Conservation (phyloP, 495 filamentous ascomycete genomes). For the Aspergillus cavernicola region DNA sequence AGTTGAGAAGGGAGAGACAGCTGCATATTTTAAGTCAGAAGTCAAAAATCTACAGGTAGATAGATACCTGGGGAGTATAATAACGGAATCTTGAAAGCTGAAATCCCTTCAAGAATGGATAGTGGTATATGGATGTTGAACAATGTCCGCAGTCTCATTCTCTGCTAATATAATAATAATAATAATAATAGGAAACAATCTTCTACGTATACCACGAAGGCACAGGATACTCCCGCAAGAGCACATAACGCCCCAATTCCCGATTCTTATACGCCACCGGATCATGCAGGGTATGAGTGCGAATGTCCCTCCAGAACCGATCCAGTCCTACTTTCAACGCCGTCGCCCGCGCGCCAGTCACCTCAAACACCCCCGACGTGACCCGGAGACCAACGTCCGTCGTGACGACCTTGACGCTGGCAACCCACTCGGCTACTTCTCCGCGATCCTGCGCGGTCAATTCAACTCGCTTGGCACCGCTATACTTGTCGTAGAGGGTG, state of each 20-base stretch:
- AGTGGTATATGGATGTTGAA: too few relatives aligned
- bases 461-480: conserved; percentile 21
- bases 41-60: too few relatives aligned
- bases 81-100: too few relatives aligned
- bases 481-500: conserved; percentile 30
- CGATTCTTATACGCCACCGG: conserved; percentile 59
- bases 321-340: conserved; percentile 52
- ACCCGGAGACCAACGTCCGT: conserved; percentile 55
- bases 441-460: conserved; percentile 48
- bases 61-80: too few relatives aligned
- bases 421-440: conserved; percentile 57
- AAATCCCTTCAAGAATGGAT: too few relatives aligned
- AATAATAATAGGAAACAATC: too few relatives aligned
- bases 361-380: conserved; percentile 56
- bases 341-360: conserved; percentile 53
- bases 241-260: conserved; percentile 51
- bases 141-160: too few relatives aligned
- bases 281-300: conserved; percentile 61
- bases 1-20: too few relatives aligned
- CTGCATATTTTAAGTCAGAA: too few relatives aligned
- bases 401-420: conserved; percentile 55
- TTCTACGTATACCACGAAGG: conserved; percentile 62
- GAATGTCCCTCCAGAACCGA: conserved; percentile 56
- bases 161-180: too few relatives aligned
- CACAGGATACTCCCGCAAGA: conserved; percentile 49